phyloP scores from a whole-genome alignment of 169 alveolate genomes.

The Eimeria brunetti region DNA sequence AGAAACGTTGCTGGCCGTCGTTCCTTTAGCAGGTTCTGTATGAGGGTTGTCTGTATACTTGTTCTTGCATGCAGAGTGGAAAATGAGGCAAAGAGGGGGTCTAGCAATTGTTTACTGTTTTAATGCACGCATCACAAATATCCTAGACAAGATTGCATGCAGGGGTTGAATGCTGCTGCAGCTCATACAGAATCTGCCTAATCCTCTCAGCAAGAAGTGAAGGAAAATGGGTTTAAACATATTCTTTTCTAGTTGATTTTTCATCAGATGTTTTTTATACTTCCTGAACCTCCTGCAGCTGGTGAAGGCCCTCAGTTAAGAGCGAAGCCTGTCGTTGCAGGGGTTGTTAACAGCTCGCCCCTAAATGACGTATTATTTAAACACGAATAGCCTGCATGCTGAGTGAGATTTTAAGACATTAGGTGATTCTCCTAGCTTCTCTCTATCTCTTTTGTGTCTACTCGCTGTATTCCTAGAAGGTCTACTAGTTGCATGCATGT shows the following conservation, averaged over 20 bases:
- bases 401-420: no score
- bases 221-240: no score
- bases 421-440: background rate
- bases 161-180: no score
- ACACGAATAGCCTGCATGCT: background rate
- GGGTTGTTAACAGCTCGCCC: background rate
- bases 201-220: no score
- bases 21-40: background rate
- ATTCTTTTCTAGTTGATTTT: no score
- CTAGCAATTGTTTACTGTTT: background rate
- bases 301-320: background rate
- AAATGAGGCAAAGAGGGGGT: background rate
- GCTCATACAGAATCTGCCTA: no score
- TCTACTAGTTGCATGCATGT: background rate
- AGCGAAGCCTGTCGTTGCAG: background rate
- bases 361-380: background rate
- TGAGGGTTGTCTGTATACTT: background rate
- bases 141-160: no score
- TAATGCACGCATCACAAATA: background rate
- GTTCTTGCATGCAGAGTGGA: background rate
- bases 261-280: no score
- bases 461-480: no score
- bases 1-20: background rate
- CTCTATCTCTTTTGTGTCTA: background rate
- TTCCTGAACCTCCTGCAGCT: no score